Evolutionary conservation across 108 stramenopile species (phyloP), one percentile per base, ranked within the genome.

Genomic region (Cyclotella baltica): DNA sequence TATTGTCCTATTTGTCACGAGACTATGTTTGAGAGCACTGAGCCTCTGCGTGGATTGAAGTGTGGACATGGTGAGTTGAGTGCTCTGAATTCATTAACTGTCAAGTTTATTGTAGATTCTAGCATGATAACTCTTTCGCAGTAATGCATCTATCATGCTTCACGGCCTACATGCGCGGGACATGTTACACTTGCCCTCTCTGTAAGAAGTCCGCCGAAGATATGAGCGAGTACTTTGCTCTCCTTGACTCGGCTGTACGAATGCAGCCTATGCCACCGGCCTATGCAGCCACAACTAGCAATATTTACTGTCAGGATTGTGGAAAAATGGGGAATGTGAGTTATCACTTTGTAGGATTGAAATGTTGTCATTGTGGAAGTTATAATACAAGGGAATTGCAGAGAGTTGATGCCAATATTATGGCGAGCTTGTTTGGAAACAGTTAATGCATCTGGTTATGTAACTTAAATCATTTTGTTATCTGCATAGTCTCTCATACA

Each of bases 1-100:
- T 85, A 93, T 76, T 98, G 98, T 62, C 95, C 97, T 9, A 96
- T 98, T 68, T 98, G 98, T 85, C 85, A 87, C 72, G 95, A 93
- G 29, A 85, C 78, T 55, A 80, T 98, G 73, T 98, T 98, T 74
- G 88, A 93, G 65, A 90, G 93, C 37, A 98, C 96, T 9, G 88
- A 96, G 63, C 92, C 92, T 23, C 85, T 97, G 13, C 85, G 86
- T 57, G 90, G 91, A 52, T 86, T 98, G 23, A 83, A 86, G 50
- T 98, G 98, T 69, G 98, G 98, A 4, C 98, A 98, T 72, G 92
- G 51, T 52, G 19, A 52, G 51, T 19, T 4, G 18, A 19, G 18
- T n/a, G 4, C n/a, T 43, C 40, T 13, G 18, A 52, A n/a, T n/a
- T 52, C 18, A 52, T 52, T 43, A 8, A 13, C 40, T 43, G 8